Conservation (phyloP, 1,139 yeast species). For the Lodderomyces theae region DNA sequence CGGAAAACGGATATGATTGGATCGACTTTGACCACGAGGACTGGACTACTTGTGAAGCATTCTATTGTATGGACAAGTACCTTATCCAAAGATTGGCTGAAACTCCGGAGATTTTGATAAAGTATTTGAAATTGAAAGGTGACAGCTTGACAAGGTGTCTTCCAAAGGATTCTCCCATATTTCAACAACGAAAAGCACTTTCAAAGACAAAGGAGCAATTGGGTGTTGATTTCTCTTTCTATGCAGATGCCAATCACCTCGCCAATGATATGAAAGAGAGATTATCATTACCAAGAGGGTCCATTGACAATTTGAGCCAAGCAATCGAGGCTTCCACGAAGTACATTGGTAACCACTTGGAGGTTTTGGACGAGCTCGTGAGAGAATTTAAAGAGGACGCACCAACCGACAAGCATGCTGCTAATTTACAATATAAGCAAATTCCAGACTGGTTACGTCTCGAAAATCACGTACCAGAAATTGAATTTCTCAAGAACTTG, state of each 20-base stretch:
- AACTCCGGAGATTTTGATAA: neutral
- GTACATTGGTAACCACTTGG: constrained; percentile 12
- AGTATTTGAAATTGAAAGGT: constrained; percentile 1
- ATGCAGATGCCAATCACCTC: neutral
- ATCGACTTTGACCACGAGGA: neutral
- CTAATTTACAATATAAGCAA: constrained; percentile 8
- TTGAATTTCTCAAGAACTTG: constrained; percentile 7
- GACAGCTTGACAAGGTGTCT: neutral
- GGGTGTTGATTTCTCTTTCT: neutral
- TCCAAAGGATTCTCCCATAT: neutral
- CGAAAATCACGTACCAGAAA: constrained; percentile 9
- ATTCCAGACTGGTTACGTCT: constrained; percentile 13
- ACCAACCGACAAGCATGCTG: neutral
- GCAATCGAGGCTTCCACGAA: constrained; percentile 6
- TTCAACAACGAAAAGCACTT: neutral
- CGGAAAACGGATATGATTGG: neutral
- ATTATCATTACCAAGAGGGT: neutral
- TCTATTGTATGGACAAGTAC: neutral
- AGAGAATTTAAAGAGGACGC: constrained; percentile 4
- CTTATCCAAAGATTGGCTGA: neutral
- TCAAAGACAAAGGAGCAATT: neutral
- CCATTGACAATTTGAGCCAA: neutral
- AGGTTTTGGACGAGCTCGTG: constrained; percentile 12
- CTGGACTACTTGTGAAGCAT: neutral
- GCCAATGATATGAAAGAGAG: neutral